Conservation (phyloP, 192 early-diverging fungal genomes). For the Entophlyctis helioformis region DNA sequence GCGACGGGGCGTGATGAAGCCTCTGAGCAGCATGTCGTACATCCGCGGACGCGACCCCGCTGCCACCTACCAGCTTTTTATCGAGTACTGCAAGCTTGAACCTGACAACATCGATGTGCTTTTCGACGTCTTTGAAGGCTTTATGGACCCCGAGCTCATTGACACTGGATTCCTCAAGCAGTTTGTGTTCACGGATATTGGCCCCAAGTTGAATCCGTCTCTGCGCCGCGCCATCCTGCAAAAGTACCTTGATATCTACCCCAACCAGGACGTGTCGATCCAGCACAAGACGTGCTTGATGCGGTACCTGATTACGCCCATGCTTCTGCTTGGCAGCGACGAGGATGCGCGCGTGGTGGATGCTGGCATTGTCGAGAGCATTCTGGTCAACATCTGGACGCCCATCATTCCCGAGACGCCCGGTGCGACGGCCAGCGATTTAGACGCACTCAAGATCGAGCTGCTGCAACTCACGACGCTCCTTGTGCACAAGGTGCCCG, state of each 20-base stretch:
- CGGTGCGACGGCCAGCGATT: slow-evolving; percentile 6
- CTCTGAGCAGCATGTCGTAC: too few species aligned
- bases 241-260: slow-evolving; percentile 65
- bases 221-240: slow-evolving; percentile 61
- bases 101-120: slow-evolving; percentile 55
- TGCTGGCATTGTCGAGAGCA: slow-evolving; percentile 40
- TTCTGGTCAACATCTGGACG: slow-evolving; percentile 50
- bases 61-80: slow-evolving; percentile 70
- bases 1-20: too few species aligned
- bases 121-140: slow-evolving; percentile 62
- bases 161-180: slow-evolving; percentile 46
- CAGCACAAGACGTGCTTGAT: slow-evolving; percentile 62
- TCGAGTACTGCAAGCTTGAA: slow-evolving; percentile 47
- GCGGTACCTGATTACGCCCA: slow-evolving; percentile 75
- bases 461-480: slow-evolving; percentile 85
- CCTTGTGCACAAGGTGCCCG: slow-evolving; percentile 68
- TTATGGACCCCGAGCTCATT: slow-evolving; percentile 53
- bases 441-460: slow-evolving; percentile 51
- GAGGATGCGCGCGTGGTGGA: slow-evolving; percentile 45
- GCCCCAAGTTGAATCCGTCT: slow-evolving; percentile 31
- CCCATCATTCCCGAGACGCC: slow-evolving; percentile 32
- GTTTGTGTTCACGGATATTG: slow-evolving; percentile 62
- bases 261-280: slow-evolving; percentile 41
- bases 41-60: too few species aligned
- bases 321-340: slow-evolving; percentile 56